These are phyloP conservation scores for Elaeis oleifera DNA, from an alignment of 202 grass and related monocot genomes.

Conservation along the genomic window DNA sequence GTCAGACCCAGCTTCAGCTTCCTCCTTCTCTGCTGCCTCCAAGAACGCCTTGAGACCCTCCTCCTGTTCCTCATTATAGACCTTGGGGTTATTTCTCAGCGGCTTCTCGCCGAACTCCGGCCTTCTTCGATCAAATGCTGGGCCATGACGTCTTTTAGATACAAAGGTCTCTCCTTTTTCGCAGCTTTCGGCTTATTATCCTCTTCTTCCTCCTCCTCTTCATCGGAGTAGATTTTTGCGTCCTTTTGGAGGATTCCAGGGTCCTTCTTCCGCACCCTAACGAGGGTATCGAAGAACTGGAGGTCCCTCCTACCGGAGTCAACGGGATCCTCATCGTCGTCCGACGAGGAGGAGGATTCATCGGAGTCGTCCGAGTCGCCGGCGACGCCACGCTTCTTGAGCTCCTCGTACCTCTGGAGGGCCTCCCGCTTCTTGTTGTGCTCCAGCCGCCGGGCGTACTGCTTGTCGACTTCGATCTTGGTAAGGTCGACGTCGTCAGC, in stretches of 20 bases:
- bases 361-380: slow-evolving; percentile 12
- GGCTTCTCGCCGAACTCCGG: slow-evolving; percentile 44
- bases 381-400: slow-evolving; percentile 43
- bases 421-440: slow-evolving; percentile 83
- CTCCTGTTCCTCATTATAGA: slow-evolving; percentile 45
- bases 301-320: background rate
- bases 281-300: slow-evolving; percentile 24
- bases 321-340: slow-evolving; percentile 14
- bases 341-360: background rate
- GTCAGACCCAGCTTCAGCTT: too few species aligned
- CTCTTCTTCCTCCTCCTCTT: slow-evolving; percentile 11
- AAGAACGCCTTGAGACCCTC: slow-evolving; percentile 47
- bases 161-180: slow-evolving; percentile 61
- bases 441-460: slow-evolving; percentile 54
- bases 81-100: slow-evolving; percentile 38
- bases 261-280: slow-evolving; percentile 53
- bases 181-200: slow-evolving; percentile 6
- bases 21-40: slow-evolving; percentile 39
- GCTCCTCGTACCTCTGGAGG: slow-evolving; percentile 44
- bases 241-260: slow-evolving; percentile 40
- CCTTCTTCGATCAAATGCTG: slow-evolving; percentile 65
- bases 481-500: background rate
- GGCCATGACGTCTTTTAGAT: slow-evolving; percentile 80
- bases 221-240: slow-evolving; percentile 43
- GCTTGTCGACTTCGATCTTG: slow-evolving; percentile 64